Percentiles rank a stretch among this genome's conserved stretches.
phyloP scores from a whole-genome alignment of 371 early-diverging fungal species.

The Mucor indicus region DNA sequence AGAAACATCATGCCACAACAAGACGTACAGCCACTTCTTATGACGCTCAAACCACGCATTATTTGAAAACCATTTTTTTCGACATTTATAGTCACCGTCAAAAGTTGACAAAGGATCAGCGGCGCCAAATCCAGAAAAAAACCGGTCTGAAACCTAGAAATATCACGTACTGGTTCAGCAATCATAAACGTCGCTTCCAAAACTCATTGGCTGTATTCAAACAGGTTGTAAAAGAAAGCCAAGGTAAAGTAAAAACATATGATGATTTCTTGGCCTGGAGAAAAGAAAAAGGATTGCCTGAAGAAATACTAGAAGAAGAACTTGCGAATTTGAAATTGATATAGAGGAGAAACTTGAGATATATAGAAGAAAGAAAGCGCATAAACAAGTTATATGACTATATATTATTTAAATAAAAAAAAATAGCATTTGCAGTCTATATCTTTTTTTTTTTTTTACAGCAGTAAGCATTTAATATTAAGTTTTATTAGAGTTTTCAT shows the following conservation, averaged over 20 bases:
- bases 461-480: too few species aligned
- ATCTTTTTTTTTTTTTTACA: too few species aligned
- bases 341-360: too few species aligned
- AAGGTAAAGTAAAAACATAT: conserved; percentile 29
- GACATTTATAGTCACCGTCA: conserved; percentile 34
- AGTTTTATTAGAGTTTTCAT: too few species aligned
- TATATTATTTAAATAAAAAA: too few species aligned
- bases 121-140: conserved; percentile 24
- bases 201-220: conserved; percentile 23
- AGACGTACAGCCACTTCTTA: conserved; percentile 45
- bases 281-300: conserved; percentile 19
- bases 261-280: conserved; percentile 41
- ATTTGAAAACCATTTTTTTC: conserved; percentile 39
- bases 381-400: too few species aligned
- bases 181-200: conserved; percentile 45
- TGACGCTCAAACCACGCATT: conserved; percentile 39
- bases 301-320: conserved; percentile 20
- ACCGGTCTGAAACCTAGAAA: conserved; percentile 43
- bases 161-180: conserved; percentile 52
- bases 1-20: too few species aligned
- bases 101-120: conserved; percentile 44
- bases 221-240: conserved; percentile 21
- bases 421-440: too few species aligned
- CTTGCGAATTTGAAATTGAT: too few species aligned
- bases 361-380: too few species aligned